Percentiles rank a stretch among this genome's conserved stretches.
Conservation (phyloP, 2,329 filamentous ascomycete genomes). For the Helotiales sp. region DNA sequence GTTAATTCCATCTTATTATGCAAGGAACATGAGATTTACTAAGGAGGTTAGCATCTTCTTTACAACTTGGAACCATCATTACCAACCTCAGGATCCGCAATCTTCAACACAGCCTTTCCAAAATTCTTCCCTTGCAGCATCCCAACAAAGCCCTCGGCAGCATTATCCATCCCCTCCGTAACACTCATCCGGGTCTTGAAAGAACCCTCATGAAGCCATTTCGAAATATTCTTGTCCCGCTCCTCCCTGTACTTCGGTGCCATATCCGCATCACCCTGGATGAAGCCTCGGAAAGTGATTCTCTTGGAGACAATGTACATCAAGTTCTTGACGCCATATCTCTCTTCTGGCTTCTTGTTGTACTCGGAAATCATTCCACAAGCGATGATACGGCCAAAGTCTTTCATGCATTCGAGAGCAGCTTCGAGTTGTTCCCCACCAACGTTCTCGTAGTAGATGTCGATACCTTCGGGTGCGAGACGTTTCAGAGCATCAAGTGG, state of each 20-base stretch:
- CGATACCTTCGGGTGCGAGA: slow-evolving; percentile 70
- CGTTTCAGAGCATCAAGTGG: slow-evolving; percentile 61
- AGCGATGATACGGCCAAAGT: slow-evolving; percentile 62
- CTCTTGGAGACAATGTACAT: slow-evolving; percentile 60
- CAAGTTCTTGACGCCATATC: slow-evolving; percentile 63
- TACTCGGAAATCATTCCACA: slow-evolving; percentile 70
- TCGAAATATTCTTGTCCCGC: slow-evolving; percentile 64
- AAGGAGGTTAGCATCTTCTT: not conserved
- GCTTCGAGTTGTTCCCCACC: slow-evolving; percentile 74
- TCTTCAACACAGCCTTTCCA: slow-evolving; percentile 71
- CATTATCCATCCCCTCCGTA: slow-evolving; percentile 67
- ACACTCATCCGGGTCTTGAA: slow-evolving; percentile 62
- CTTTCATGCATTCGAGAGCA: slow-evolving; percentile 62
- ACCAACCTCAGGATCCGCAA: slow-evolving; percentile 37
- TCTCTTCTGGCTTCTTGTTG: slow-evolving; percentile 52
- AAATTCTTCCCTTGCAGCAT: slow-evolving; percentile 71
- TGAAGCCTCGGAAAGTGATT: slow-evolving; percentile 66
- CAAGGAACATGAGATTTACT: too few relatives aligned
- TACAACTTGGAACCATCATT: not conserved
- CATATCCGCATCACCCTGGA: slow-evolving; percentile 62
- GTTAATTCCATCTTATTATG: too few relatives aligned
- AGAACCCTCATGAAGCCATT: slow-evolving; percentile 67
- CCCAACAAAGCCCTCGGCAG: slow-evolving; percentile 62
- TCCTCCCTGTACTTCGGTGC: slow-evolving; percentile 59
- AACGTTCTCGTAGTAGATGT: slow-evolving; percentile 83